Evolutionary conservation across 2,329 filamentous ascomycete species (phyloP), one percentile per base, ranked within the genome.

Genomic region (Apiospora koreana): DNA sequence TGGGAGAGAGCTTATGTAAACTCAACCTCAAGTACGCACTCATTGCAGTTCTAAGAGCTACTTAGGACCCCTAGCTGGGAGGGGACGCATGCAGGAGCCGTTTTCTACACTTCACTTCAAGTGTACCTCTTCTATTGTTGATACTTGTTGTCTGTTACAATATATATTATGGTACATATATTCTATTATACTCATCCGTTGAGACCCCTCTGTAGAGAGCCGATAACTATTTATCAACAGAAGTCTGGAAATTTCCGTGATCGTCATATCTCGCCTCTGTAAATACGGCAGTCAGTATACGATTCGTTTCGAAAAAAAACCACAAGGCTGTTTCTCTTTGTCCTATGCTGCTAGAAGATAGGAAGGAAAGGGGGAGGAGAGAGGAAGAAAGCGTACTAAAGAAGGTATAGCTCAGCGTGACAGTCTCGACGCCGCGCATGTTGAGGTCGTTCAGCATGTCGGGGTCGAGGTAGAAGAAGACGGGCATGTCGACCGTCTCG

Each of bases 401-500:
- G 80, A 99, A 99, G 0, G 96, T 99, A 83, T 99, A 99, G 75
- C 92, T 97, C 78, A 99, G 82, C 43, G 96, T 99, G 69, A 99
- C 94, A 1, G 95, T 97, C 83, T 98, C 94, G 73, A 99, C 94
- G 0, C 93, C 93, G 82, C 89, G 93, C 95, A 98, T 98, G 74
- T 93, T 95, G 68, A 95, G 85, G 81, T 99, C 96, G 75, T 93
- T 95, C 71, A 95, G 87, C 83, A 99, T 92, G 79, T 98, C 96
- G 0, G 96, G 96, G 79, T 99, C 96, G 74, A 99, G 93, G 82
- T 98, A 99, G 83, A 99, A 99, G 82, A 99, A 99, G 0, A 99
- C 97, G 0, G 96, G 97, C 97, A 99, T 99, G 81, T 99, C 96
- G 69, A 99, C 96, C 62, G 94, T 96, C 86, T 99, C 97, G 62